Conservation (phyloP, 768 basidiomycete genomes). For the Tricholoma flavovirens region DNA sequence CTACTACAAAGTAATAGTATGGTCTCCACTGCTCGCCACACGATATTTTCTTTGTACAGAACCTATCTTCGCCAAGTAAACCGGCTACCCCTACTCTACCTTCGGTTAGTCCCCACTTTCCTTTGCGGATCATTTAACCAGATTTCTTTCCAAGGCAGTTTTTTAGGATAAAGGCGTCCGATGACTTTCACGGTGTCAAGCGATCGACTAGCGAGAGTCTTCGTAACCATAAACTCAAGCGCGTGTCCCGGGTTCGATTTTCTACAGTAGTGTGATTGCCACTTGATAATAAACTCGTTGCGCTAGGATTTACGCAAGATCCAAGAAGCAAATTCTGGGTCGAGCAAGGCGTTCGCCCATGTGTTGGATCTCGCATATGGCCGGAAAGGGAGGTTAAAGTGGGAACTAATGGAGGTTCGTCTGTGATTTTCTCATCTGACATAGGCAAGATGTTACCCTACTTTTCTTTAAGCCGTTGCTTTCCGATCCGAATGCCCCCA, state of each 20-base stretch:
- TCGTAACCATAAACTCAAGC: conserved; percentile 37
- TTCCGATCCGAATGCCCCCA: conserved; percentile 35
- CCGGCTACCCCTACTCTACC: conserved; percentile 36
- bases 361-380: conserved; percentile 72
- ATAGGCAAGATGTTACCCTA: not conserved
- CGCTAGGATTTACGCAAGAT: conserved; percentile 51
- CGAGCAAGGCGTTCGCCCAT: conserved; percentile 44
- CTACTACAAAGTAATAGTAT: not conserved
- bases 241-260: conserved; percentile 44
- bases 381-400: conserved; percentile 62
- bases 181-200: conserved; percentile 51
- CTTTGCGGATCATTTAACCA: not conserved
- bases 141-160: conserved; percentile 44
- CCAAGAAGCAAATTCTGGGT: conserved; percentile 47
- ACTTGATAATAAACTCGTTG: not conserved
- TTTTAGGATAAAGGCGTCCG: conserved; percentile 52
- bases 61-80: conserved; percentile 36
- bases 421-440: not conserved
- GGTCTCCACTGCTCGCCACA: conserved; percentile 4
- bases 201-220: conserved; percentile 25
- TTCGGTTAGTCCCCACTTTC: conserved; percentile 28
- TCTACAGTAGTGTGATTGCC: not conserved
- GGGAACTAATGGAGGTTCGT: conserved; percentile 63
- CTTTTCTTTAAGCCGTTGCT: conserved; percentile 45
- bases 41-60: conserved; percentile 33